A percentile compares a stretch with the other conserved stretches of the same genome.
Conservation (phyloP, 108 stramenopile genomes). For the Licmophora abbreviata region DNA sequence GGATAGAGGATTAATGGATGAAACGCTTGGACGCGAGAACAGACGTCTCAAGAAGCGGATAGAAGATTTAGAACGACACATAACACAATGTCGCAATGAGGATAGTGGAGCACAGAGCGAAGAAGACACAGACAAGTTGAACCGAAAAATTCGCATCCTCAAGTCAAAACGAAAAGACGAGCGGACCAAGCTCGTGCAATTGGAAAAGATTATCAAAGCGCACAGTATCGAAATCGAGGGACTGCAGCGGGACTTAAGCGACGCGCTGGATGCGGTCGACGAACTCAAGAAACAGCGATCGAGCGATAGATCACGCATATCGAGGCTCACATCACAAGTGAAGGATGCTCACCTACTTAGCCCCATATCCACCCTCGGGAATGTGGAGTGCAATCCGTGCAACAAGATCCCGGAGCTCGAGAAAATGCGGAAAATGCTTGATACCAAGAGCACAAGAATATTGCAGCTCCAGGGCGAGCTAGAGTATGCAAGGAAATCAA, state of each 20-base stretch:
- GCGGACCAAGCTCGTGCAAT: neutral
- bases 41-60: too few relatives aligned
- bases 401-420: neutral
- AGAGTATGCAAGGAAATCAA: neutral
- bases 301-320: neutral
- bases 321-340: too few relatives aligned
- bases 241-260: neutral
- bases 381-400: neutral
- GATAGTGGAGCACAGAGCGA: neutral
- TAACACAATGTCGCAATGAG: too few relatives aligned
- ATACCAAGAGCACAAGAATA: neutral
- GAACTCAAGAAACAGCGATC: neutral
- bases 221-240: neutral
- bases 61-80: too few relatives aligned
- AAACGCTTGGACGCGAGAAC: too few relatives aligned
- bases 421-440: neutral
- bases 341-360: too few relatives aligned
- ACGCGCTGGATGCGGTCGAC: neutral
- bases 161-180: slow-evolving; percentile 4
- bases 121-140: neutral
- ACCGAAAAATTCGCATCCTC: neutral
- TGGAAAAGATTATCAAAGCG: slow-evolving; percentile 5
- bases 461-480: neutral
- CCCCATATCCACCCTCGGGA: neutral
- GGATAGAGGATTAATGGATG: too few relatives aligned